Conservation (phyloP, 202 grass and related monocot genomes). For the Musa balbisiana region DNA sequence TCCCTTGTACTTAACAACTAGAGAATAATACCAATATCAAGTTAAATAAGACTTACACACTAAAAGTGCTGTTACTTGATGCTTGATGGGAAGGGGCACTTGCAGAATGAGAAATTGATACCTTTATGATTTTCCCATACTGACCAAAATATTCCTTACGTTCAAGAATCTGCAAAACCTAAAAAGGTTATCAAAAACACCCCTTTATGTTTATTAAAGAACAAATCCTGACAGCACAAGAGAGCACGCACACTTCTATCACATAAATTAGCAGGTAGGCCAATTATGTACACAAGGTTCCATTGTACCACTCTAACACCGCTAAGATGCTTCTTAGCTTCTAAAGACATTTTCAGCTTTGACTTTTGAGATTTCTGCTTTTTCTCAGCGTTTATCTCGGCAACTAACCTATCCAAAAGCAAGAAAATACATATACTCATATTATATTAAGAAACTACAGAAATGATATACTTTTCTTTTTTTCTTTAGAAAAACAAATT, state of each 20-base stretch:
- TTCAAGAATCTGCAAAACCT: constrained; percentile 62
- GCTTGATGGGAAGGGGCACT: constrained; percentile 64
- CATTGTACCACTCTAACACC: constrained; percentile 90
- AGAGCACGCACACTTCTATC: constrained; percentile 62
- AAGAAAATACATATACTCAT: constrained; percentile 12
- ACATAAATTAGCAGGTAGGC: constrained; percentile 74
- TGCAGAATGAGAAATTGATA: constrained; percentile 76
- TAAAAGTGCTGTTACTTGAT: constrained; percentile 58
- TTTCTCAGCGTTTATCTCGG: constrained; percentile 67
- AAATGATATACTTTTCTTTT: no score
- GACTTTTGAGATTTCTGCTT: constrained; percentile 81
- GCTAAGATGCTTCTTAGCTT: constrained; percentile 87
- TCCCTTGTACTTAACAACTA: no score
- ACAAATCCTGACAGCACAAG: not conserved
- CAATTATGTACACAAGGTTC: constrained; percentile 94
- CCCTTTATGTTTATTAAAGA: not conserved
- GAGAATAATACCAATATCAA: not conserved
- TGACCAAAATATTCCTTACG: constrained; percentile 98
- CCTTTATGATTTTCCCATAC: constrained; percentile 92
- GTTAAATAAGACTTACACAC: constrained; percentile 48
- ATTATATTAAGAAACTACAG: no score
- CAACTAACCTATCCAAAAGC: constrained; percentile 37
- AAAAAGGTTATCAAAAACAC: constrained; percentile 5
- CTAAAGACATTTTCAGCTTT: constrained; percentile 53
- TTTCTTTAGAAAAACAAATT: not conserved